Percentiles rank a stretch among this genome's conserved stretches.
phyloP scores from a whole-genome alignment of 768 basidiomycete genomes.

The Daedaleopsis sinensis region DNA sequence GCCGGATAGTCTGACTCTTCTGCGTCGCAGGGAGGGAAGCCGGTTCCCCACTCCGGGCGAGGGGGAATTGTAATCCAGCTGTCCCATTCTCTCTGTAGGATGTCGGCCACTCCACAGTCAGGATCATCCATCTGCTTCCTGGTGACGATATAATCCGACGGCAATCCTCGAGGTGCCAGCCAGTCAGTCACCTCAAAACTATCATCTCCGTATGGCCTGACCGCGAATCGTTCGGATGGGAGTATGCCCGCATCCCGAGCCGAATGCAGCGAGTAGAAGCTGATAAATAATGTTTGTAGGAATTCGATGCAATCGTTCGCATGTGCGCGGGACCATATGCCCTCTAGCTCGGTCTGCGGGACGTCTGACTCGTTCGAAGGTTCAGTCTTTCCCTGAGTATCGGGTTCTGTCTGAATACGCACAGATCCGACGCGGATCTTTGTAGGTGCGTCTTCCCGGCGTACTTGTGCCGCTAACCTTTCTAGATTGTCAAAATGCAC shows the following conservation, averaged over 20 bases:
- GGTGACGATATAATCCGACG: not conserved
- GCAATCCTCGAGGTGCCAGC: not conserved
- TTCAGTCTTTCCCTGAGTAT: too few species aligned
- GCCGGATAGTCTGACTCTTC: not conserved
- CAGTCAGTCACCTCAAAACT: not conserved
- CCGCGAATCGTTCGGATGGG: not conserved
- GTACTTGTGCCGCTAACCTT: not conserved
- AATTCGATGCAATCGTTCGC: not conserved
- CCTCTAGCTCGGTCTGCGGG: too few species aligned
- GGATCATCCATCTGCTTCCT: not conserved
- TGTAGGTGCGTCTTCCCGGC: not conserved
- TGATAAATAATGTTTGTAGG: not conserved
- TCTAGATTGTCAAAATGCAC: constrained; percentile 6
- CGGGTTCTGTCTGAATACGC: too few species aligned
- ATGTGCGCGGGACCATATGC: not conserved
- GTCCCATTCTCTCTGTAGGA: not conserved
- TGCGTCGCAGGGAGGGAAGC: not conserved
- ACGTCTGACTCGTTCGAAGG: too few species aligned
- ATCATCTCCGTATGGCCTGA: not conserved
- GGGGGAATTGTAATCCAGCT: not conserved
- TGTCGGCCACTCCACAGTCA: not conserved
- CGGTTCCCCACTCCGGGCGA: not conserved
- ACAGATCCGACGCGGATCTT: not conserved
- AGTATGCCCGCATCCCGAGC: not conserved
- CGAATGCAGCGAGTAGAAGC: not conserved